Conservation (phyloP, 768 basidiomycete species). For the Hortiboletus campestris region DNA sequence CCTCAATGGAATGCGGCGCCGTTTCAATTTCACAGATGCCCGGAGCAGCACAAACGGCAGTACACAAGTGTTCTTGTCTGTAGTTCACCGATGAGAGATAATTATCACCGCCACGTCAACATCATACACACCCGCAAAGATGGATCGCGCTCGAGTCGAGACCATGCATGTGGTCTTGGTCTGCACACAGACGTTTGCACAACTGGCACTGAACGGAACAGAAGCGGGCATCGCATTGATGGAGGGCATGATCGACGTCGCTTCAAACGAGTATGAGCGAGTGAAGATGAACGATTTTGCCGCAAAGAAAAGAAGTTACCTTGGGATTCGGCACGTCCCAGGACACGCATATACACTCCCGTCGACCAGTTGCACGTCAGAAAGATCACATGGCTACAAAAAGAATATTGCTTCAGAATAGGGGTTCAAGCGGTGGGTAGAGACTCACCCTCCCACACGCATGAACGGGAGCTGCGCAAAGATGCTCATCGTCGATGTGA, state of each 20-base stretch:
- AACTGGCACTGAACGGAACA: slow-evolving; percentile 56
- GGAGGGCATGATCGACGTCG: slow-evolving; percentile 42
- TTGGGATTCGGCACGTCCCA: slow-evolving; percentile 41
- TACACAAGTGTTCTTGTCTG: slow-evolving; percentile 54
- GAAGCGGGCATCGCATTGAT: slow-evolving; percentile 49
- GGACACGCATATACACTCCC: slow-evolving; percentile 40
- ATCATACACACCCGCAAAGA: slow-evolving; percentile 51
- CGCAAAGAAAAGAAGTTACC: slow-evolving; percentile 27
- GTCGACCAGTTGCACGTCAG: slow-evolving; percentile 27
- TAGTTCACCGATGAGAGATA: neutral
- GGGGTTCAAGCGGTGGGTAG: neutral
- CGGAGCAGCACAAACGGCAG: slow-evolving; percentile 37
- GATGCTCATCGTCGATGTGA: slow-evolving; percentile 49
- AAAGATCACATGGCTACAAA: slow-evolving; percentile 43
- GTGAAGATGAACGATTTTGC: neutral
- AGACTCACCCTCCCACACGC: slow-evolving; percentile 51
- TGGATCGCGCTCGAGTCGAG: slow-evolving; percentile 41
- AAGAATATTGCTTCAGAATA: neutral
- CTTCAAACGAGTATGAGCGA: slow-evolving; percentile 29
- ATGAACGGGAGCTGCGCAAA: slow-evolving; percentile 53
- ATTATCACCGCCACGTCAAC: neutral
- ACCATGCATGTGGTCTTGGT: slow-evolving; percentile 52
- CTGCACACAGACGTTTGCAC: slow-evolving; percentile 52
- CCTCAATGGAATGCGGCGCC: slow-evolving; percentile 56
- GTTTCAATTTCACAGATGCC: slow-evolving; percentile 63